A percentile compares a stretch with the other conserved stretches of the same genome.
Evolutionary conservation across 176 grass and related monocot species (phyloP).

Genomic region (Aegilops sharonensis): DNA sequence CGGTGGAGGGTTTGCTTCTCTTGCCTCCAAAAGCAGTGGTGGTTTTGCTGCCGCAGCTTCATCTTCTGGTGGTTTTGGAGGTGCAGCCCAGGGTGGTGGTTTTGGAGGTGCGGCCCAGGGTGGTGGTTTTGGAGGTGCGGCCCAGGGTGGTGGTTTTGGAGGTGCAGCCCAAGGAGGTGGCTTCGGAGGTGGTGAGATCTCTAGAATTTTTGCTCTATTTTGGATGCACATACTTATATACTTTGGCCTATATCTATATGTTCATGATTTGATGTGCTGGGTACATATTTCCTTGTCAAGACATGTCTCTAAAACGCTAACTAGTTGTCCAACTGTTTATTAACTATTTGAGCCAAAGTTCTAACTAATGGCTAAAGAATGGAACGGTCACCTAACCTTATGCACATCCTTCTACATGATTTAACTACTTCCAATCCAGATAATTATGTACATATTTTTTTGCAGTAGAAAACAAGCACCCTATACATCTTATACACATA

Average conservation of each 20-base stretch:
- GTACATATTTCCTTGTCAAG: background rate
- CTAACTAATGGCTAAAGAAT: background rate
- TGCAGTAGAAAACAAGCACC: background rate
- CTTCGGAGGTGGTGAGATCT: slow-evolving; percentile 53
- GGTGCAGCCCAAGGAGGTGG: slow-evolving; percentile 41
- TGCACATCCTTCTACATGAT: background rate
- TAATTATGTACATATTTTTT: background rate
- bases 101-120: slow-evolving; percentile 41
- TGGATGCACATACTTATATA: background rate
- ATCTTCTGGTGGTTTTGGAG: slow-evolving; percentile 28
- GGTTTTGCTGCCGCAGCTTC: slow-evolving; percentile 49
- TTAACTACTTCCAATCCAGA: background rate
- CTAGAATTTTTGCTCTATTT: slow-evolving; percentile 10
- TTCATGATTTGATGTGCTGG: slow-evolving; percentile 26
- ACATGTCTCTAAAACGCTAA: background rate
- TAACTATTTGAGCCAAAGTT: background rate
- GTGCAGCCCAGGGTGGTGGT: slow-evolving; percentile 37
- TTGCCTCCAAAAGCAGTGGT: slow-evolving; percentile 58
- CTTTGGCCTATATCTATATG: background rate
- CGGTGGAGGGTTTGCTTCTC: slow-evolving; percentile 69
- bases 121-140: slow-evolving; percentile 41
- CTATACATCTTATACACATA: background rate
- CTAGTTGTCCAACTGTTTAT: background rate
- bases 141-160: slow-evolving; percentile 33
- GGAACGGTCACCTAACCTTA: background rate